A percentile compares a stretch with the other conserved stretches of the same genome.
Conservation (phyloP, 768 basidiomycete genomes). For the Nidularia sp. region DNA sequence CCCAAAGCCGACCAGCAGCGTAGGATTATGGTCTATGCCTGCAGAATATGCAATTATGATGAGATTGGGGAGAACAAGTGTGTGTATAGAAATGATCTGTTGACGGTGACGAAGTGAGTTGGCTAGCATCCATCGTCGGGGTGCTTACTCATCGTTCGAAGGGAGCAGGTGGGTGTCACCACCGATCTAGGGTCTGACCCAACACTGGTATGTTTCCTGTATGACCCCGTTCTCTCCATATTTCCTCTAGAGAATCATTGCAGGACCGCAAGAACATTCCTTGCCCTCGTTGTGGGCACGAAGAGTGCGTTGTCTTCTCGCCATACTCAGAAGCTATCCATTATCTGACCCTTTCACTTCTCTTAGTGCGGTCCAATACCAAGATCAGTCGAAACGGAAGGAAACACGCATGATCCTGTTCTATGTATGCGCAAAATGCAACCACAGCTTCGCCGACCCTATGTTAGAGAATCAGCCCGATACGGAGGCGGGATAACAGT, state of each 20-base stretch:
- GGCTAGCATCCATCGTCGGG: constrained; percentile 13
- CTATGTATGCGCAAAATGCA: constrained; percentile 84
- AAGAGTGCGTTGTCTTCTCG: constrained; percentile 58
- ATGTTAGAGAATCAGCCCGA: constrained; percentile 43
- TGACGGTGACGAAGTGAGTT: constrained; percentile 86
- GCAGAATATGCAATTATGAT: constrained; percentile 85
- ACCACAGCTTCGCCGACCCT: constrained; percentile 72
- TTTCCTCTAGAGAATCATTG: neutral
- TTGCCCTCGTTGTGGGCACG: constrained; percentile 79
- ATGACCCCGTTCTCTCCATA: neutral
- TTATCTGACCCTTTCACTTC: constrained; percentile 1
- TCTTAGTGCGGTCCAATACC: constrained; percentile 86
- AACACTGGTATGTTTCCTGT: constrained; percentile 58
- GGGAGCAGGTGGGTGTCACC: constrained; percentile 92
- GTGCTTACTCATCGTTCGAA: constrained; percentile 22
- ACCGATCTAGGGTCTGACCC: constrained; percentile 85
- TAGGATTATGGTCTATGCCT: constrained; percentile 84
- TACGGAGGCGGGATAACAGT: constrained; percentile 13
- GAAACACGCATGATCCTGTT: constrained; percentile 94
- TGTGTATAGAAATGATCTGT: constrained; percentile 90
- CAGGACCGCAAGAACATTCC: constrained; percentile 81
- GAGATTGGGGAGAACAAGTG: constrained; percentile 85
- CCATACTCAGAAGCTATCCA: neutral
- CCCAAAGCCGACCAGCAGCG: constrained; percentile 88
- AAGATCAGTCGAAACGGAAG: constrained; percentile 95